phyloP scores from a whole-genome alignment of 1,284 basidiomycete genomes.

The Cryptococcus jaspeensis region DNA sequence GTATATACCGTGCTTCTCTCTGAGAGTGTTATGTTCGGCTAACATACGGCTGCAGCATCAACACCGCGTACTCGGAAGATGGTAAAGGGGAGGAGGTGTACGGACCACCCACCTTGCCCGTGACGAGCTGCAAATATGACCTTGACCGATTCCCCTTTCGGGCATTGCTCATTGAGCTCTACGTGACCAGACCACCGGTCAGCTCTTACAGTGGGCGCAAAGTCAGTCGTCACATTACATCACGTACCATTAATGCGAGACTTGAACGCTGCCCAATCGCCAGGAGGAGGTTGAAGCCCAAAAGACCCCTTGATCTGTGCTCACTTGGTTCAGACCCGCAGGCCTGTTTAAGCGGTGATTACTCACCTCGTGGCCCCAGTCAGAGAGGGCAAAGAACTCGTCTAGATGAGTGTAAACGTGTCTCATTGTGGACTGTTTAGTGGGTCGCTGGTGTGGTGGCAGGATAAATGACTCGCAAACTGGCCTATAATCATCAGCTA shows the following conservation, averaged over 20 bases:
- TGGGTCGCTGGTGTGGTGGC: no score
- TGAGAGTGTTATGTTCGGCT: slow-evolving; percentile 35
- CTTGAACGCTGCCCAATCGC: slow-evolving; percentile 26
- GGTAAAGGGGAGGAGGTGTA: no score
- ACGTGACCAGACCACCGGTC: no score
- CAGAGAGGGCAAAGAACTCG: no score
- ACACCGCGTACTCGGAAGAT: neutral
- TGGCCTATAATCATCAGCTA: no score
- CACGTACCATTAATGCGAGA: slow-evolving; percentile 21
- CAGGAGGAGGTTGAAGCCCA: slow-evolving; percentile 18
- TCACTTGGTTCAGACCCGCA: no score
- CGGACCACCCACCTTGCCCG: slow-evolving; percentile 28
- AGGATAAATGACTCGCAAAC: no score
- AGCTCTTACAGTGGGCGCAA: neutral
- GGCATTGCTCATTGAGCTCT: slow-evolving; percentile 21
- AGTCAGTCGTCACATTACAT: no score
- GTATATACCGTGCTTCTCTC: slow-evolving; percentile 16
- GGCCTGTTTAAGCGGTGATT: no score
- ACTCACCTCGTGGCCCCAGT: no score
- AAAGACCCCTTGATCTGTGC: slow-evolving; percentile 30
- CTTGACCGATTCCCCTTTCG: slow-evolving; percentile 25
- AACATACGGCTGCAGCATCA: slow-evolving; percentile 3
- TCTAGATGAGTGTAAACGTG: no score
- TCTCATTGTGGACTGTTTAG: no score
- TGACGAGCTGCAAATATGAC: slow-evolving; percentile 37